A percentile compares a stretch with the other conserved stretches of the same genome.
These are phyloP conservation scores for Pseudovirgaria hyperparasitica DNA, from an alignment of 2,329 filamentous ascomycete genomes.

Conservation along the genomic window DNA sequence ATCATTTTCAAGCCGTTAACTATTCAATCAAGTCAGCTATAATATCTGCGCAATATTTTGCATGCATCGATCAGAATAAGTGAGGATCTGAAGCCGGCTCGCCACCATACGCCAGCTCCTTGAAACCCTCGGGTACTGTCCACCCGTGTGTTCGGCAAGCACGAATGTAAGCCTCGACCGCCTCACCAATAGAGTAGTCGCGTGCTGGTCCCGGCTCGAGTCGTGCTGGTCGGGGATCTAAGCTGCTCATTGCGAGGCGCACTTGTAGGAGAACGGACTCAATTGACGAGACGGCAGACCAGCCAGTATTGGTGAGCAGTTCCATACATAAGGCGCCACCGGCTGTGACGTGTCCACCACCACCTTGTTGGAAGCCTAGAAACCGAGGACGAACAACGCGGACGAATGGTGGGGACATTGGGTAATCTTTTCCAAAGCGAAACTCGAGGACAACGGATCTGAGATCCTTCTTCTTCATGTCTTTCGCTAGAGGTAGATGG, in stretches of 20 bases:
- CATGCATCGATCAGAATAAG: no score
- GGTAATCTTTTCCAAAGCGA: conserved; percentile 65
- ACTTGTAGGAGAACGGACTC: conserved; percentile 75
- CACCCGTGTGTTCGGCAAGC: conserved; percentile 60
- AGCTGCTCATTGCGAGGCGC: conserved; percentile 57
- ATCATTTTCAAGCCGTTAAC: no score
- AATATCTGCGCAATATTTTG: no score
- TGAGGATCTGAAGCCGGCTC: not conserved
- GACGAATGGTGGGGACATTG: conserved; percentile 70
- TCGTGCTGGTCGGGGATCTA: conserved; percentile 60
- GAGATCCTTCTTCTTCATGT: conserved; percentile 53
- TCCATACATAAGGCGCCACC: conserved; percentile 78
- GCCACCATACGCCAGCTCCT: conserved; percentile 30
- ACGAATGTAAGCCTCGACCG: conserved; percentile 58
- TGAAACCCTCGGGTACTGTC: conserved; percentile 53
- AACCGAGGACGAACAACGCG: conserved; percentile 73
- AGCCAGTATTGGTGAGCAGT: conserved; percentile 70
- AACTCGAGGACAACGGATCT: conserved; percentile 68
- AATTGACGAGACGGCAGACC: conserved; percentile 60
- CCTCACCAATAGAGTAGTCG: conserved; percentile 58
- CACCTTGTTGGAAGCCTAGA: conserved; percentile 55
- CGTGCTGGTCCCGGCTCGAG: conserved; percentile 30
- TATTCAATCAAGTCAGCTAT: no score
- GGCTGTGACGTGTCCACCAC: conserved; percentile 73
- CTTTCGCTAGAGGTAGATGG: conserved; percentile 54